These are phyloP conservation scores for Lycium ferocissimum DNA, from an alignment of 257 asterid genomes.

Conservation along the genomic window DNA sequence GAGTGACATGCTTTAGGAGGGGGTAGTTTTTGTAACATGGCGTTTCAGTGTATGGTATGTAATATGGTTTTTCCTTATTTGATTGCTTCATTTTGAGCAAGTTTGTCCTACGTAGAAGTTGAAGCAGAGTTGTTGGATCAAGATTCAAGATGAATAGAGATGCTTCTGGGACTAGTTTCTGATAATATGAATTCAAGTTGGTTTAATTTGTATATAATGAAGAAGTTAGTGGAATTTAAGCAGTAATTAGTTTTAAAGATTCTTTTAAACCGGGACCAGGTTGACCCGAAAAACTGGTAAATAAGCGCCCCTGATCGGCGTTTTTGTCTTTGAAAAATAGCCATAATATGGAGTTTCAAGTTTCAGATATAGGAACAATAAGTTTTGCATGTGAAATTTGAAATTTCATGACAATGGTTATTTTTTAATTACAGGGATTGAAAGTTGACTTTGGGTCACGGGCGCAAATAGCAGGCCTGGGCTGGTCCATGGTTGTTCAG, in stretches of 20 bases:
- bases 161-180: neutral
- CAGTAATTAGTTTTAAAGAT: too few relatives aligned
- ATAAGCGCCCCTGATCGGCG: too few relatives aligned
- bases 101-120: conserved; percentile 10
- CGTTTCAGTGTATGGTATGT: conserved; percentile 24
- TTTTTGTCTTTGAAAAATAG: too few relatives aligned
- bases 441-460: neutral
- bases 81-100: neutral
- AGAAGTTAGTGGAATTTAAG: too few relatives aligned
- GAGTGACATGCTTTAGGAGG: conserved; percentile 3
- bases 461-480: too few relatives aligned
- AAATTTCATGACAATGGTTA: too few relatives aligned
- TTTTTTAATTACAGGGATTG: too few relatives aligned
- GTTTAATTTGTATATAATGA: too few relatives aligned
- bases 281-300: neutral
- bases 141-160: neutral
- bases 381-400: too few relatives aligned
- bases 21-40: conserved; percentile 13
- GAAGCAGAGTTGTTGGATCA: neutral
- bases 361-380: too few relatives aligned
- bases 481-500: neutral
- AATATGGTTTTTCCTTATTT: neutral
- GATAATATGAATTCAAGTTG: conserved; percentile 15
- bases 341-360: too few relatives aligned
- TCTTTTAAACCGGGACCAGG: too few relatives aligned